These are phyloP conservation scores for Pleodorina starrii DNA, from an alignment of 139 green algal species.

Conservation along the genomic window DNA sequence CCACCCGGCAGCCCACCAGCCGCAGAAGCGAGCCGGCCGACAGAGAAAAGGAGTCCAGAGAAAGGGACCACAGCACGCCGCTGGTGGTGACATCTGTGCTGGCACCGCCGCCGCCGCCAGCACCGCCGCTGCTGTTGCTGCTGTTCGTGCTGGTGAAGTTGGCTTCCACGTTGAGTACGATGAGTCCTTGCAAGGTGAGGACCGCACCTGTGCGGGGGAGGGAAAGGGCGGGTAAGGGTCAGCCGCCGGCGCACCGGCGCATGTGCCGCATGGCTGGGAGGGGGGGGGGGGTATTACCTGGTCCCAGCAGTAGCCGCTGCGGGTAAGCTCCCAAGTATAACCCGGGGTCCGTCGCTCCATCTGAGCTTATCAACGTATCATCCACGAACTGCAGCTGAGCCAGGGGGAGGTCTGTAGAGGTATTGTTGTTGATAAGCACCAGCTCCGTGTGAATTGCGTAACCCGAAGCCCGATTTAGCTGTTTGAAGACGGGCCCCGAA, in stretches of 20 bases:
- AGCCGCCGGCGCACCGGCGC: neutral
- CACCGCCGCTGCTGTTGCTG: neutral
- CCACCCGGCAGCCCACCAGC: constrained; percentile 10
- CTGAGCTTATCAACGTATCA: neutral
- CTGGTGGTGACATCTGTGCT: neutral
- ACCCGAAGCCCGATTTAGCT: neutral
- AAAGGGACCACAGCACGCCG: neutral
- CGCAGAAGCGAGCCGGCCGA: constrained; percentile 1
- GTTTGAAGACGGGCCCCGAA: neutral
- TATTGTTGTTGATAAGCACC: neutral
- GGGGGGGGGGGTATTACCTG: neutral
- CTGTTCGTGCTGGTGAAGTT: neutral
- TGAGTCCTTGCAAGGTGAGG: neutral
- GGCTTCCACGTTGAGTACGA: neutral
- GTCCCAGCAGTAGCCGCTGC: neutral
- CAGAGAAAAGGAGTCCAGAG: constrained; percentile 2
- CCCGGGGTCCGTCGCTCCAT: neutral
- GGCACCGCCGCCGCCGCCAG: neutral
- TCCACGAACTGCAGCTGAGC: neutral
- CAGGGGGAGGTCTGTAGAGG: neutral
- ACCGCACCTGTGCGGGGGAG: neutral
- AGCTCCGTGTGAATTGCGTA: neutral
- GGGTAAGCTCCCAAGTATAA: constrained; percentile 5
- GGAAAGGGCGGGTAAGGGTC: neutral
- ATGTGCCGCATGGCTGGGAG: neutral